phyloP scores from a whole-genome alignment of 371 early-diverging fungal species.

The Mucor racemosus region DNA sequence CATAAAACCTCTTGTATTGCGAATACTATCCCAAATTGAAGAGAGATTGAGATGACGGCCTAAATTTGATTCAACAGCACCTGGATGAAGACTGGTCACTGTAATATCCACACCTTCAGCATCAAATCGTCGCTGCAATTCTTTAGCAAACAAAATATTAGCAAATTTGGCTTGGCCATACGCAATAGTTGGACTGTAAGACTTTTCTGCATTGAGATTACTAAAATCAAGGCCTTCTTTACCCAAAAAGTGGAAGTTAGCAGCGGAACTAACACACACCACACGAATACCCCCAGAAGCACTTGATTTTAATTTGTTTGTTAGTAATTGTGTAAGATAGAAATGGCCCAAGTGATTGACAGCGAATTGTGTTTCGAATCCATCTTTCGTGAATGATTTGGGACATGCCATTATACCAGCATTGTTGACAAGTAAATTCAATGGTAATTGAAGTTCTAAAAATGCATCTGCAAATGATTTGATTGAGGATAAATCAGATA shows the following conservation, averaged over 20 bases:
- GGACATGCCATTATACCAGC: slow-evolving; percentile 71
- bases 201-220: slow-evolving; percentile 40
- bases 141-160: slow-evolving; percentile 60
- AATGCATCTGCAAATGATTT: slow-evolving; percentile 51
- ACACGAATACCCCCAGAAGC: slow-evolving; percentile 50
- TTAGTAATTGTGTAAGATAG: slow-evolving; percentile 61
- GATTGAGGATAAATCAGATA: slow-evolving; percentile 57
- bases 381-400: slow-evolving; percentile 58
- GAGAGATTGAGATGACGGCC: not conserved
- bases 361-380: slow-evolving; percentile 36
- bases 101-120: slow-evolving; percentile 9
- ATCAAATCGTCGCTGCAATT: slow-evolving; percentile 50
- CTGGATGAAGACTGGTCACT: slow-evolving; percentile 11
- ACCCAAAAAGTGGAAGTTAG: slow-evolving; percentile 27
- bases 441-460: slow-evolving; percentile 35
- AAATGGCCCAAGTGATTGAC: slow-evolving; percentile 78
- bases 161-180: slow-evolving; percentile 26
- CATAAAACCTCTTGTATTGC: not conserved
- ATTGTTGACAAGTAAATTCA: slow-evolving; percentile 65
- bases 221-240: slow-evolving; percentile 29
- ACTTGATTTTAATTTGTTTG: slow-evolving; percentile 58
- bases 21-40: not conserved
- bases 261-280: slow-evolving; percentile 52
- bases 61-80: not conserved
- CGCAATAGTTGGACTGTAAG: slow-evolving; percentile 2